Conservation (phyloP, 2,329 filamentous ascomycete genomes). For the Mycosphaerelloides madeirae region DNA sequence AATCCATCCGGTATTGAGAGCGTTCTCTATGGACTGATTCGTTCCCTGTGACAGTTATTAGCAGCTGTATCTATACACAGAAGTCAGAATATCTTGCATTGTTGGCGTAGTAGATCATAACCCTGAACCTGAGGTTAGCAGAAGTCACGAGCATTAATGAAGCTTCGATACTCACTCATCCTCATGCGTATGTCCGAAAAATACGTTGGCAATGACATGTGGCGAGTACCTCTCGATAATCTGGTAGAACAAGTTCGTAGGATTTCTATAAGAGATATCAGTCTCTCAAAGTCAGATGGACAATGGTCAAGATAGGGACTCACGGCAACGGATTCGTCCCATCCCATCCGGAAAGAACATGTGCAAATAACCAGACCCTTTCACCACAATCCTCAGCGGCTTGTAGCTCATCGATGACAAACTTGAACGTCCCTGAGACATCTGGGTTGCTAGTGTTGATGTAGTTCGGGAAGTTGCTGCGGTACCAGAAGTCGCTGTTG, state of each 20-base stretch:
- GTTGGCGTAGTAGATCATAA: slow-evolving; percentile 52
- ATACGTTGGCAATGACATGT: slow-evolving; percentile 52
- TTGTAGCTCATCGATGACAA: slow-evolving; percentile 50
- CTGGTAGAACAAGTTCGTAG: slow-evolving; percentile 52
- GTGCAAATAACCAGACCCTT: slow-evolving; percentile 52
- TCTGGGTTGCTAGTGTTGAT: slow-evolving; percentile 52
- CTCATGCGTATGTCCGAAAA: slow-evolving; percentile 54
- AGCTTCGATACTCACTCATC: no score
- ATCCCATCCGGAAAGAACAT: slow-evolving; percentile 54
- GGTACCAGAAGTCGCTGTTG: slow-evolving; percentile 50
- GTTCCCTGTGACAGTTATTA: no score
- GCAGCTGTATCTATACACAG: no score
- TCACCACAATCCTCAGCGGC: slow-evolving; percentile 50
- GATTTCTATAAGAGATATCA: no score
- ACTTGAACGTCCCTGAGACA: slow-evolving; percentile 45
- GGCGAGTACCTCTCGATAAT: slow-evolving; percentile 53
- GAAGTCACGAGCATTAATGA: no score
- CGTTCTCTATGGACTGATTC: slow-evolving; percentile 34
- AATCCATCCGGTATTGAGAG: slow-evolving; percentile 50
- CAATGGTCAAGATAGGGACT: no score
- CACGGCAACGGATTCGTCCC: slow-evolving; percentile 51
- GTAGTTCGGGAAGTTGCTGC: slow-evolving; percentile 45
- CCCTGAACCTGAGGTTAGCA: no score
- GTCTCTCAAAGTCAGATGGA: no score
- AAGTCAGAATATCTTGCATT: no score